phyloP scores from a whole-genome alignment of 257 asterid species.

The Rauvolfia tetraphylla region DNA sequence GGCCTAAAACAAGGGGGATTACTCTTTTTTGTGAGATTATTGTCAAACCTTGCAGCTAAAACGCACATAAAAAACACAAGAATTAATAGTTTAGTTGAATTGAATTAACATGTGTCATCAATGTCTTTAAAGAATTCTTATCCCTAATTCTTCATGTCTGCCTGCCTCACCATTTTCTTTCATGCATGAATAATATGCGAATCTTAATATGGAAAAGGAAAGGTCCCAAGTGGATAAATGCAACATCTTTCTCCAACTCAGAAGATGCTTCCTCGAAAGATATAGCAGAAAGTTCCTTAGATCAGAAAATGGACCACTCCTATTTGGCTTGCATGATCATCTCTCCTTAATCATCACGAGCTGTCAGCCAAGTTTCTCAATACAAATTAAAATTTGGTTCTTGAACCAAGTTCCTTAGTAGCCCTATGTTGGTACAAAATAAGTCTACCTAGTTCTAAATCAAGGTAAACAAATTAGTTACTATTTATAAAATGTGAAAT shows the following conservation, averaged over 20 bases:
- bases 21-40: not conserved
- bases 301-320: constrained; percentile 25
- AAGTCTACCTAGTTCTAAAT: too few relatives aligned
- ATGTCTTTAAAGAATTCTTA: constrained; percentile 32
- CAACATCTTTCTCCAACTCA: constrained; percentile 65
- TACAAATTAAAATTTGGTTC: too few relatives aligned
- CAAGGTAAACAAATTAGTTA: too few relatives aligned
- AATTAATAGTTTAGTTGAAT: not conserved
- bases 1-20: not conserved
- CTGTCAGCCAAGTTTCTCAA: not conserved
- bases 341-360: not conserved
- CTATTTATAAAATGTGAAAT: too few relatives aligned
- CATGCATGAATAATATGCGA: constrained; percentile 34
- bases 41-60: not conserved
- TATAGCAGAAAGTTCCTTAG: constrained; percentile 23
- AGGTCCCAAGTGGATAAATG: constrained; percentile 74
- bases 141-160: constrained; percentile 14
- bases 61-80: not conserved
- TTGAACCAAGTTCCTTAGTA: too few relatives aligned
- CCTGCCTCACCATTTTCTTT: constrained; percentile 13
- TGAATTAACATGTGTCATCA: constrained; percentile 14
- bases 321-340: not conserved
- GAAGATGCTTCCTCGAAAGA: constrained; percentile 51
- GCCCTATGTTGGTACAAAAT: too few relatives aligned
- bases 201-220: constrained; percentile 30